A percentile compares a stretch with the other conserved stretches of the same genome.
phyloP scores from a whole-genome alignment of 2,329 filamentous ascomycete genomes.

The Penicillium psychrosexuale region DNA sequence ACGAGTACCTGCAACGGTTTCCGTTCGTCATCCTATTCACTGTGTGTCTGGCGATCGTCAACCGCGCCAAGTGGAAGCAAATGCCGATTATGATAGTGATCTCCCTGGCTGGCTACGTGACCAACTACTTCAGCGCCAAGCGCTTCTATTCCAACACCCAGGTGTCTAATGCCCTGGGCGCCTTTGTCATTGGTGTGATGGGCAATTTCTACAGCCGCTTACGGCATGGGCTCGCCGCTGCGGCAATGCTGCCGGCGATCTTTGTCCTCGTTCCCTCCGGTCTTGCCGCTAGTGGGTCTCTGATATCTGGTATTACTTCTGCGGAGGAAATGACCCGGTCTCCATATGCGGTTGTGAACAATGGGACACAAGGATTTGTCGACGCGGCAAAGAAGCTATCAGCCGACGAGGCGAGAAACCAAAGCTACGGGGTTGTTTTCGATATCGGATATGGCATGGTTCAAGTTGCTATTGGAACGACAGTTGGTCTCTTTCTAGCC shows the following conservation, averaged over 20 bases:
- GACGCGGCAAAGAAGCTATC: slow-evolving; percentile 35
- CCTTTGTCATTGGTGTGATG: slow-evolving; percentile 70
- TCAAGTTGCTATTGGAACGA: slow-evolving; percentile 48
- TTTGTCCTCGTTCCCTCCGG: slow-evolving; percentile 66
- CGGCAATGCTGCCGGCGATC: slow-evolving; percentile 81
- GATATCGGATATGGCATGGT: slow-evolving; percentile 49
- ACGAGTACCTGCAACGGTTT: slow-evolving; percentile 54
- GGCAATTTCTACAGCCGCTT: slow-evolving; percentile 74
- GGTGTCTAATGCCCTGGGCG: slow-evolving; percentile 73
- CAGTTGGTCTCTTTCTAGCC: slow-evolving; percentile 47
- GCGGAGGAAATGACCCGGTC: slow-evolving; percentile 52
- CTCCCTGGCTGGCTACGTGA: slow-evolving; percentile 68
- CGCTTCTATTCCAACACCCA: slow-evolving; percentile 69
- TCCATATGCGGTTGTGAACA: slow-evolving; percentile 22
- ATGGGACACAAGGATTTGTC: slow-evolving; percentile 26
- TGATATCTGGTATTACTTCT: slow-evolving; percentile 56
- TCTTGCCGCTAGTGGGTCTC: slow-evolving; percentile 55
- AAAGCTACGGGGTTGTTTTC: slow-evolving; percentile 45
- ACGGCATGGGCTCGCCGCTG: slow-evolving; percentile 74
- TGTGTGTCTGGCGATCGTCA: slow-evolving; percentile 71
- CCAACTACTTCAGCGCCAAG: slow-evolving; percentile 68
- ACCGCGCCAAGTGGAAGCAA: slow-evolving; percentile 77
- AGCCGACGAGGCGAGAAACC: slow-evolving; percentile 22
- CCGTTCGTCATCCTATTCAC: slow-evolving; percentile 72
- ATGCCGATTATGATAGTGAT: slow-evolving; percentile 73